phyloP scores from a whole-genome alignment of 495 filamentous ascomycete species.

The Podospora fimiseda region DNA sequence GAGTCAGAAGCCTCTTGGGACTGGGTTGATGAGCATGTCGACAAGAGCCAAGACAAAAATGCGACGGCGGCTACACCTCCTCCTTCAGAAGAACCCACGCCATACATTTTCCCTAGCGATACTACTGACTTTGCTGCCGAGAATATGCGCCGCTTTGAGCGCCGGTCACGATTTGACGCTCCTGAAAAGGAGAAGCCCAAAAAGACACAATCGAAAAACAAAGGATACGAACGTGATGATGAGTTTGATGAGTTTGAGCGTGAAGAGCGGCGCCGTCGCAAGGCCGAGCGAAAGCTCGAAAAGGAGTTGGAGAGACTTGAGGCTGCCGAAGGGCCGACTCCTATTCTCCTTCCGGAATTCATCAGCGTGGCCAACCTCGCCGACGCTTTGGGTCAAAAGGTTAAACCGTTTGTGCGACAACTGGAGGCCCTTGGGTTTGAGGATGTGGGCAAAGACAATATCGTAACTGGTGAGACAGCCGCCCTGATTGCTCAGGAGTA shows the following conservation, averaged over 20 bases:
- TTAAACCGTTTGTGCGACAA: slow-evolving; percentile 63
- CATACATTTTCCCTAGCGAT: too few species aligned
- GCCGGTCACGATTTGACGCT: background rate
- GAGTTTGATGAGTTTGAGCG: slow-evolving; percentile 29
- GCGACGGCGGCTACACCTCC: background rate
- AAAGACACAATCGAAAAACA: slow-evolving; percentile 3
- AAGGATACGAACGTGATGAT: slow-evolving; percentile 23
- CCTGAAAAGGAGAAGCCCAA: slow-evolving; percentile 15
- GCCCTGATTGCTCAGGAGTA: slow-evolving; percentile 89
- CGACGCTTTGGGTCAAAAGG: slow-evolving; percentile 63
- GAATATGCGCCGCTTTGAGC: too few species aligned
- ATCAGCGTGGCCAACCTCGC: slow-evolving; percentile 84
- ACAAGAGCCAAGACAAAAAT: background rate
- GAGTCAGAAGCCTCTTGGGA: background rate
- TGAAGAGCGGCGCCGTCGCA: slow-evolving; percentile 30
- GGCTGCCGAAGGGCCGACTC: slow-evolving; percentile 26
- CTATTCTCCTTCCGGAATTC: slow-evolving; percentile 77
- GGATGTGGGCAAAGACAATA: slow-evolving; percentile 66
- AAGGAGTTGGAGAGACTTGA: slow-evolving; percentile 25
- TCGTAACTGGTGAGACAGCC: slow-evolving; percentile 85
- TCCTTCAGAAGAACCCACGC: too few species aligned
- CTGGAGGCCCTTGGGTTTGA: slow-evolving; percentile 81
- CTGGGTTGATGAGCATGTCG: slow-evolving; percentile 3
- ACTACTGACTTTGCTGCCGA: too few species aligned
- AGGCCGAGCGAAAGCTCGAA: slow-evolving; percentile 31